Base-by-base conservation (phyloP, 2,329 filamentous ascomycete genomes). In the Phaeophleospora eucalypticola region DNA sequence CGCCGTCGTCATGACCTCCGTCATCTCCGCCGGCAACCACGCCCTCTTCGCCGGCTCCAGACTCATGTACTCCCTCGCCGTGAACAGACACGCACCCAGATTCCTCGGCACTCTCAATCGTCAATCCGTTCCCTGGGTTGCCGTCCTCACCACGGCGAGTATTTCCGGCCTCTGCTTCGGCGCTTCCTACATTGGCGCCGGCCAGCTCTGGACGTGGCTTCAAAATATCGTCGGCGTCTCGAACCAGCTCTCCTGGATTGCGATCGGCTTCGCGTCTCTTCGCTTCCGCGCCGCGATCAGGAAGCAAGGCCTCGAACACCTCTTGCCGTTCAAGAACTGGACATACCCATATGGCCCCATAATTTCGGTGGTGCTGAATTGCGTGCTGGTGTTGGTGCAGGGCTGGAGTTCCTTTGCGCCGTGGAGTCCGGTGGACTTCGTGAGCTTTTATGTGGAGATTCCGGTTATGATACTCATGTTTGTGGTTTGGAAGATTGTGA, bases 221-320 rank as follows among this genome's bases (percentile, higher is more conserved):
- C 81, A 84, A 59, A 83, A 84, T 48, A 76, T 85, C 37, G 80
- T 85, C 45, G 81, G 81, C 9, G 82, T 85, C 0, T 83, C 81
- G 0, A 84, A 84, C 61, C 82, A 84, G 65, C 67, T 85, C 3
- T 79, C 79, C 41, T 85, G 82, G 81, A 76, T 80, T 54, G 73
- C 78, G 46, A 86, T 85, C 48, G 77, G 80, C 4, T 70, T 84
- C 44, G 77, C 82, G 0, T 84, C 80, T 0, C 66, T 85, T n/a
- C 79, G 82, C 19, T 85, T 85, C 69, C 79, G 82, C 19, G 66
- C 71, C 3, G 82, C 71, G 3, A 66, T 85, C 44, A 69, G 71
- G 38, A 61, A 66, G 2, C 82, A 85, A 53, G 76, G 76, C n/a
- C 76, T 81, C 40, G 78, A 80, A 6, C 77, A 83, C 48, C 70